phyloP scores from a whole-genome alignment of 2,329 filamentous ascomycete genomes.

The Coleophoma eucalyptorum region DNA sequence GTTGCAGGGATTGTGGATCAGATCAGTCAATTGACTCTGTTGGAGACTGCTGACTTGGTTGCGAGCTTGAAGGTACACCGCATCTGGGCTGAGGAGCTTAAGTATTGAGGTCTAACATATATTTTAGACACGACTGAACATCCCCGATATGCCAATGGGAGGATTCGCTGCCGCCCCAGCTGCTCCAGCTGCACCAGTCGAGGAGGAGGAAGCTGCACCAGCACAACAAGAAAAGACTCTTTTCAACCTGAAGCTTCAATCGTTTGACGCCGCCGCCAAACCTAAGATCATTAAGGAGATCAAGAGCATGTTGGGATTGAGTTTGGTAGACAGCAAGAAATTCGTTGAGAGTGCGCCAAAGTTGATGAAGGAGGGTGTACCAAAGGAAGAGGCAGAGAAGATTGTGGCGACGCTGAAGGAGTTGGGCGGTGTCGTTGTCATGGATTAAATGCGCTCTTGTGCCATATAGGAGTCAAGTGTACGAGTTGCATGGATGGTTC shows the following conservation, averaged over 20 bases:
- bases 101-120: neutral
- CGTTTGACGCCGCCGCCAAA: slow-evolving; percentile 84
- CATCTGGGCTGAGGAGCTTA: too few species aligned
- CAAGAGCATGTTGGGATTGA: slow-evolving; percentile 91
- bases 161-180: slow-evolving; percentile 73
- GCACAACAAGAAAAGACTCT: slow-evolving; percentile 93
- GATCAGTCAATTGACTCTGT: slow-evolving; percentile 94
- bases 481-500: slow-evolving; percentile 12
- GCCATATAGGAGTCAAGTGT: slow-evolving; percentile 10
- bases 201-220: slow-evolving; percentile 85
- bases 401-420: slow-evolving; percentile 93
- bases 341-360: slow-evolving; percentile 98
- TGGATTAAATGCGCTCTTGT: slow-evolving; percentile 64
- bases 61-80: slow-evolving; percentile 80
- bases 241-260: slow-evolving; percentile 92
- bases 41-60: slow-evolving; percentile 97
- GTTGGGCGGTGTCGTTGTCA: slow-evolving; percentile 80
- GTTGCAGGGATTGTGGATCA: slow-evolving; percentile 94
- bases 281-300: slow-evolving; percentile 99
- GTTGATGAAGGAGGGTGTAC: slow-evolving; percentile 97
- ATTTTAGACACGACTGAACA: slow-evolving; percentile 82
- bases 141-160: slow-evolving; percentile 94
- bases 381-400: slow-evolving; percentile 99
- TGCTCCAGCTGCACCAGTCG: slow-evolving; percentile 57
- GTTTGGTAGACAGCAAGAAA: slow-evolving; percentile 99